Base-by-base conservation (phyloP, 1,139 yeast genomes). In the Pichia sp. region DNA sequence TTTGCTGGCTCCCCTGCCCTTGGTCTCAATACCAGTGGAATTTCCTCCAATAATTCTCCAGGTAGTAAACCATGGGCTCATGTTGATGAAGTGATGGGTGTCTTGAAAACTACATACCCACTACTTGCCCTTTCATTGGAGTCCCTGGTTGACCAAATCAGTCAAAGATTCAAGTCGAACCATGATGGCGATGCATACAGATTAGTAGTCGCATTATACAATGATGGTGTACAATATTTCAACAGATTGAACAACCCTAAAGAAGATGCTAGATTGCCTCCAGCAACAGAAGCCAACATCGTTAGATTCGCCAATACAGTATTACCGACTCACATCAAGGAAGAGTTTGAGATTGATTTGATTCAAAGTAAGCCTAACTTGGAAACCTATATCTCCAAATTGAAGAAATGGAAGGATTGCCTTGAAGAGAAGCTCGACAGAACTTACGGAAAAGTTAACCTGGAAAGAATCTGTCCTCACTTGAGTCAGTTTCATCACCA, bases 151-250 rank as follows among this genome's bases (percentile, higher is more conserved):
- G 98, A 93, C 52, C 98, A 93, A 63, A 84, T 93, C 39, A 83
- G 82, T 53, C 96, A 87, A 55, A 69, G 97, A 39, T 91, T 93
- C 67, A 93, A 91, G 62, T 81, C 96, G 34, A 83, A 86, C 35
- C 87, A 94, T 0, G 98, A 93, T 58, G 98, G 91, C 53, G 98
- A 93, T 59, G 93, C 96, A 0, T 93, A 91, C 58, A 69, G 99
- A 49, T 69, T 93, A 41, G 88, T 94, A 35, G 87, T 87, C 45
- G 98, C 96, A 0, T 64, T 93, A 38, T 70, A 91, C 44, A 87
- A 87, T 52, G 99, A 93, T 61, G 97, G 96, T 33, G 84, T 93
- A 17, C 94, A 84, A 55, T 78, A 78, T 48, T 78, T 83, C 52
- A 84, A 85, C 63, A 74, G 97, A 32, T 66, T 86, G 34, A 84